These are phyloP conservation scores for Lactarius hatsudake DNA, from an alignment of 768 basidiomycete genomes.

Conservation along the genomic window DNA sequence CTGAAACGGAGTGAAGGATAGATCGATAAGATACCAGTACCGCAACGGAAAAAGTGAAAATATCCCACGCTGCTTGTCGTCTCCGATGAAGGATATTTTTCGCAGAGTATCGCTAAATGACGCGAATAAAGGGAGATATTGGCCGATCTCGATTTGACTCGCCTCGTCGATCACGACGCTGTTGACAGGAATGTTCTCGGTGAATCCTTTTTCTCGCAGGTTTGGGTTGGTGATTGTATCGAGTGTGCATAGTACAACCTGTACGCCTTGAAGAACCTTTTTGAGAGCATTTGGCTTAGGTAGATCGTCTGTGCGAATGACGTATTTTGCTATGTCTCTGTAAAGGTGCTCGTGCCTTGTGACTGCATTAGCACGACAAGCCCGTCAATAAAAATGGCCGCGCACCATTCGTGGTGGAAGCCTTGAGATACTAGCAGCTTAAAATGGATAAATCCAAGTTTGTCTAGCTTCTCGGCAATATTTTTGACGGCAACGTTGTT, in stretches of 20 bases:
- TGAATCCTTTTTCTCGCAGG: slow-evolving; percentile 27
- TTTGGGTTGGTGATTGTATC: slow-evolving; percentile 61
- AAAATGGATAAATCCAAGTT: slow-evolving; percentile 53
- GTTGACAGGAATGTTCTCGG: slow-evolving; percentile 31
- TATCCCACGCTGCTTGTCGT: slow-evolving; percentile 42
- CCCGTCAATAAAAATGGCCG: slow-evolving; percentile 23
- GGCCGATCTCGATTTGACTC: slow-evolving; percentile 32
- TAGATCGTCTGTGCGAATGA: slow-evolving; percentile 50
- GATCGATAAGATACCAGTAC: neutral
- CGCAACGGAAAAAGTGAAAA: neutral
- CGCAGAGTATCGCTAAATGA: slow-evolving; percentile 31
- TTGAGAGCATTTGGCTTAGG: slow-evolving; percentile 30
- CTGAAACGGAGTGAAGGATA: slow-evolving; percentile 39
- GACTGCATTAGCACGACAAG: slow-evolving; percentile 12
- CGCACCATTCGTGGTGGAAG: slow-evolving; percentile 66
- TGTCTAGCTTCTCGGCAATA: slow-evolving; percentile 76
- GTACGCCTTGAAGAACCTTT: slow-evolving; percentile 37
- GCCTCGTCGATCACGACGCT: slow-evolving; percentile 40
- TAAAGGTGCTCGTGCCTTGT: slow-evolving; percentile 83
- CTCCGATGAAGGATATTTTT: slow-evolving; percentile 43
- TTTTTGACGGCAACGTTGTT: slow-evolving; percentile 89
- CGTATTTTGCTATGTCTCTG: slow-evolving; percentile 41
- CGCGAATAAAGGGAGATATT: slow-evolving; percentile 34
- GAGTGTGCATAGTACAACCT: slow-evolving; percentile 73
- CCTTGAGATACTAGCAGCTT: slow-evolving; percentile 68